Conservation (phyloP, 2,329 filamentous ascomycete genomes). For the Eutypa lata region DNA sequence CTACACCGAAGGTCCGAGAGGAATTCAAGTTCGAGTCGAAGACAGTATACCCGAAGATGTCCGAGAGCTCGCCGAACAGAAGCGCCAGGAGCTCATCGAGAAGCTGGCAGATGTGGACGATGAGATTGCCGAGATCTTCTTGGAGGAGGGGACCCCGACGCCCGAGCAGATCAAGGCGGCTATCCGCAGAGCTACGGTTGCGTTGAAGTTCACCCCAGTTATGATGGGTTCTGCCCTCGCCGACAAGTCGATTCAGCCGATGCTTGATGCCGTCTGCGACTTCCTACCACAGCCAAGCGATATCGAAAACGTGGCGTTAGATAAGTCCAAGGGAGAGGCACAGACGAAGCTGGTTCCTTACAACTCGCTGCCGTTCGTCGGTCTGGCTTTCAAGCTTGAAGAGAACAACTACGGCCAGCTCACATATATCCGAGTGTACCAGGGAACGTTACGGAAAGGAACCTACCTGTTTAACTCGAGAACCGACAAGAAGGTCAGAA, state of each 20-base stretch:
- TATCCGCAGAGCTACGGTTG: slow-evolving; percentile 86
- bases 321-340: slow-evolving; percentile 74
- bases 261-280: slow-evolving; percentile 95
- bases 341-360: slow-evolving; percentile 87
- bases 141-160: slow-evolving; percentile 81
- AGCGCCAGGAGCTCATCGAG: slow-evolving; percentile 83
- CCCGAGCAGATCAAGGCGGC: slow-evolving; percentile 84
- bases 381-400: slow-evolving; percentile 96
- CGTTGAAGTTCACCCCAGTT: slow-evolving; percentile 86
- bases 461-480: slow-evolving; percentile 90
- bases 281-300: slow-evolving; percentile 91
- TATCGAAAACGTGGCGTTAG: slow-evolving; percentile 84
- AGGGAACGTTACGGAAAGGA: slow-evolving; percentile 85
- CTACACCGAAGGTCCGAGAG: slow-evolving; percentile 83
- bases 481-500: slow-evolving; percentile 92
- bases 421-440: slow-evolving; percentile 97
- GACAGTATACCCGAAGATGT: slow-evolving; percentile 83
- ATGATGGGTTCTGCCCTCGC: slow-evolving; percentile 95
- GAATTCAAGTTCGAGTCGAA: slow-evolving; percentile 70
- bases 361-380: slow-evolving; percentile 89
- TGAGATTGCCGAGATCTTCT: slow-evolving; percentile 91
- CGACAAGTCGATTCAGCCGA: slow-evolving; percentile 91
- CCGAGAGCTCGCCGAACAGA: slow-evolving; percentile 72
- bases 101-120: slow-evolving; percentile 97
- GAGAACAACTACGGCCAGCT: slow-evolving; percentile 98